Percentiles rank a stretch among this genome's conserved stretches.
phyloP scores from a whole-genome alignment of 176 grass and related monocot species.

The Dactylis glomerata region DNA sequence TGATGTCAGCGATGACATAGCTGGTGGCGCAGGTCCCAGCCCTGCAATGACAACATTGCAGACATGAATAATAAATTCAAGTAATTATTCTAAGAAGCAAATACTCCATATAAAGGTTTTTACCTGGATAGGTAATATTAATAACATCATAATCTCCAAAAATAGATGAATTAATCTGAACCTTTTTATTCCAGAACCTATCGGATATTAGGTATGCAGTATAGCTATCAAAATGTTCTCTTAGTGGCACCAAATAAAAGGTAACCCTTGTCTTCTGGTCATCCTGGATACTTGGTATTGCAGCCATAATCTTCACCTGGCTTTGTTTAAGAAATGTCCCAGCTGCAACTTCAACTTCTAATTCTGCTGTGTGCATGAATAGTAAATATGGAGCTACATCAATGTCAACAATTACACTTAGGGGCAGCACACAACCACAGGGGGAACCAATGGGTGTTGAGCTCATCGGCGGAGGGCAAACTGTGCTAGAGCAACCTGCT shows the following conservation, averaged over 20 bases:
- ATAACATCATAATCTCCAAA: conserved; percentile 87
- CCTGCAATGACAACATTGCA: conserved; percentile 46
- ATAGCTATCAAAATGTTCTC: conserved; percentile 76
- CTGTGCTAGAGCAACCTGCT: conserved; percentile 70
- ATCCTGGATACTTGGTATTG: conserved; percentile 73
- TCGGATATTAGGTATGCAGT: conserved; percentile 73
- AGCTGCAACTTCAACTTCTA: conserved; percentile 89
- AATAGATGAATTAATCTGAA: conserved; percentile 63
- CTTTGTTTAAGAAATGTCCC: conserved; percentile 97
- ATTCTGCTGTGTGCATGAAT: conserved; percentile 74
- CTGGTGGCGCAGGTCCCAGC: conserved; percentile 55
- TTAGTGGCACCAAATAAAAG: conserved; percentile 92
- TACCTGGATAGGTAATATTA: conserved; percentile 88
- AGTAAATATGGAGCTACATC: conserved; percentile 74
- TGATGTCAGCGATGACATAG: conserved; percentile 21
- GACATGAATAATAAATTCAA: background rate
- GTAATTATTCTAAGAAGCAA: background rate
- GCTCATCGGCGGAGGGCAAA: conserved; percentile 66
- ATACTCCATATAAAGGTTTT: conserved; percentile 14
- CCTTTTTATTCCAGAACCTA: conserved; percentile 77
- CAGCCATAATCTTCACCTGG: conserved; percentile 97
- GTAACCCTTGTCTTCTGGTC: conserved; percentile 79
- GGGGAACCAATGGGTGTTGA: conserved; percentile 69
- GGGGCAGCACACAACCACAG: conserved; percentile 83
- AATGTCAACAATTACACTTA: conserved; percentile 69